phyloP scores from a whole-genome alignment of 257 asterid species.

The Fraxinus quadrangulata region DNA sequence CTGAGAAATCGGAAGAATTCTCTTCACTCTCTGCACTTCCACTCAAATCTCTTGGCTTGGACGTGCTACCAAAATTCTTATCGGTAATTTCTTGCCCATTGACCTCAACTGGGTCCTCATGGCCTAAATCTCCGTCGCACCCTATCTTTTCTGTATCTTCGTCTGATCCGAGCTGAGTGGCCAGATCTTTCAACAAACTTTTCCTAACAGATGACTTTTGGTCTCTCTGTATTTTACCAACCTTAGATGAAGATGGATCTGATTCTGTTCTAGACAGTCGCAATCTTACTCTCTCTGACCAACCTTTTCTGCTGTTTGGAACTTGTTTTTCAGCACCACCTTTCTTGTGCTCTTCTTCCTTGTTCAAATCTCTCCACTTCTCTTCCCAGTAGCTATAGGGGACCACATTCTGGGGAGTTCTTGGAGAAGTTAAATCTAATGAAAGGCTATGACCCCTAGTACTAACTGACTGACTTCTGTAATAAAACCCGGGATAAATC shows the following conservation, averaged over 20 bases:
- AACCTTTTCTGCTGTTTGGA: conserved; percentile 48
- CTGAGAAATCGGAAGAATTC: conserved; percentile 48
- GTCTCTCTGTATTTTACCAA: conserved; percentile 33
- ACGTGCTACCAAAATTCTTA: background rate
- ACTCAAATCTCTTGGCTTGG: background rate
- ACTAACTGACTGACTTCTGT: conserved; percentile 43
- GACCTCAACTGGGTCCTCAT: conserved; percentile 32
- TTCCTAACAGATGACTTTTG: conserved; percentile 62
- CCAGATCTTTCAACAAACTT: conserved; percentile 68
- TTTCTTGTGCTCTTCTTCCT: conserved; percentile 56
- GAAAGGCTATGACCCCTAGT: conserved; percentile 63
- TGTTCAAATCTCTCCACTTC: conserved; percentile 80
- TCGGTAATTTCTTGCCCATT: conserved; percentile 24
- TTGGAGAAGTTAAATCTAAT: conserved; percentile 58
- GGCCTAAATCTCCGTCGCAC: conserved; percentile 34
- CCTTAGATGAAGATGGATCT: conserved; percentile 53
- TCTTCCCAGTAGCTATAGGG: conserved; percentile 93
- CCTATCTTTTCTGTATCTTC: conserved; percentile 36
- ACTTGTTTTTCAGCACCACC: conserved; percentile 32
- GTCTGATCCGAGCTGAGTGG: conserved; percentile 59
- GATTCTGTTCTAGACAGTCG: conserved; percentile 66
- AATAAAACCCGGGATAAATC: conserved; percentile 41
- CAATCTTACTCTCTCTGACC: conserved; percentile 67
- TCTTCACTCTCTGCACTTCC: conserved; percentile 48
- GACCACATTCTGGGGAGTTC: conserved; percentile 50